Base-by-base conservation (phyloP, 768 basidiomycete genomes). In the Neoboletus subvelutipes region DNA sequence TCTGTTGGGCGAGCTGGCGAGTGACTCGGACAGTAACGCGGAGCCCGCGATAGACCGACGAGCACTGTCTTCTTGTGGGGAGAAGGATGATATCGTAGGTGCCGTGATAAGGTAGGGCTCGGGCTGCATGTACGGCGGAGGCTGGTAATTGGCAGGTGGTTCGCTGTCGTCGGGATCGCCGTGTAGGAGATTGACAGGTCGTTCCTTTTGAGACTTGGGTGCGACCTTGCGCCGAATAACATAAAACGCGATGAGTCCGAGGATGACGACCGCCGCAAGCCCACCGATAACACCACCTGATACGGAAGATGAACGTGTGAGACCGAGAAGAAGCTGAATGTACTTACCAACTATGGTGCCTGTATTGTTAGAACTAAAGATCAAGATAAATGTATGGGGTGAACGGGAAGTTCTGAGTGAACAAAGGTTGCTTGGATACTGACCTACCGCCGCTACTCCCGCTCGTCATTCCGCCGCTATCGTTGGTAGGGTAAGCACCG, bases 71-170 rank as follows among this genome's bases (percentile, higher is more conserved):
- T 64, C 69, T 45, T 67, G 73, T 2, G 65, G 75, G 22, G 71
- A 75, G 0, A 76, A 73, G 9, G 76, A 70, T 6, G 78, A 76
- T 1, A 73, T 64, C 15, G 84, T 83, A 13, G 87, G 84, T 45
- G 85, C 85, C 0, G 87, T 80, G 4, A 88, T 79, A 51, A 88
- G 80, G 73, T 85, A 92, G 3, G 90, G 90, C 60, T 91, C 86
- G 0, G 90, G 89, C 33, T 79, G 80, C 66, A 89, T 87, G 70
- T 83, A 88, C 55, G 89, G 80, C 5, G 87, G 88, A 9, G 85
- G 80, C 40, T 84, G 81, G 46, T 78, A 78, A 28, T 73, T 60
- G 58, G 67, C 62, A 51, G 66, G 59, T 1, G 73, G 71, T 13
- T 76, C 75, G 36, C 76, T 80, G 43, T 83, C 83, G 28, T 82